Evolutionary conservation across 108 stramenopile genomes (phyloP).

Genomic region (Skeletonema grethae): DNA sequence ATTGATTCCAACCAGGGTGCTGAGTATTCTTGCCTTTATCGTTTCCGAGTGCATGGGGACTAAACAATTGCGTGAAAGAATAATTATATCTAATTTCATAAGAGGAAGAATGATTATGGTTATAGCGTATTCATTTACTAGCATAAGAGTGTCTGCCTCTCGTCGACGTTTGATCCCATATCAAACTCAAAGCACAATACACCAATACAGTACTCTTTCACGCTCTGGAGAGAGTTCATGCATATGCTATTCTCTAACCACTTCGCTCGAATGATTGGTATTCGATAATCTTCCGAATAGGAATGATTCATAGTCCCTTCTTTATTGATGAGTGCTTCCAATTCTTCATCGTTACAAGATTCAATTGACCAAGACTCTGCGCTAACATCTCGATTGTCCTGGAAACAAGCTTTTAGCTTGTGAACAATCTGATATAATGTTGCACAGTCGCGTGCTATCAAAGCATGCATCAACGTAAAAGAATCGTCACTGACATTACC

Average conservation of each 20-base stretch:
- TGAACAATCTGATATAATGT: constrained; percentile 8
- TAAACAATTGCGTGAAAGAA: not conserved
- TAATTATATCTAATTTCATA: not conserved
- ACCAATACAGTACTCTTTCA: constrained; percentile 22
- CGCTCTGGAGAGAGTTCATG: constrained; percentile 2
- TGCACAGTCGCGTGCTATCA: constrained; percentile 2
- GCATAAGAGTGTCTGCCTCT: not conserved
- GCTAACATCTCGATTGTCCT: not conserved
- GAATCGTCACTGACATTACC: constrained; percentile 3
- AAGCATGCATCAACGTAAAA: constrained; percentile 3
- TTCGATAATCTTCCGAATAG: not conserved
- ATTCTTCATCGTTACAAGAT: not conserved
- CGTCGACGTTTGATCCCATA: not conserved
- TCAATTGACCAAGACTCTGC: constrained; percentile 12
- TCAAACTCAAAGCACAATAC: constrained; percentile 10
- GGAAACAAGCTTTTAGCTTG: not conserved
- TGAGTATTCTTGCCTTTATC: constrained; percentile 77
- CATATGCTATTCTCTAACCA: constrained; percentile 37
- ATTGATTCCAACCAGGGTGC: constrained; percentile 84
- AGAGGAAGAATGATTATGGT: not conserved
- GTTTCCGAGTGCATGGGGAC: constrained; percentile 77
- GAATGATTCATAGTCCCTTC: not conserved
- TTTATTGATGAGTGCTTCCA: not conserved
- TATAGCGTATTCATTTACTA: not conserved
- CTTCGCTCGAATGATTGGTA: constrained; percentile 25